A percentile compares a stretch with the other conserved stretches of the same genome.
Conservation (phyloP, 2,329 filamentous ascomycete genomes). For the Exophiala xenobiotica region DNA sequence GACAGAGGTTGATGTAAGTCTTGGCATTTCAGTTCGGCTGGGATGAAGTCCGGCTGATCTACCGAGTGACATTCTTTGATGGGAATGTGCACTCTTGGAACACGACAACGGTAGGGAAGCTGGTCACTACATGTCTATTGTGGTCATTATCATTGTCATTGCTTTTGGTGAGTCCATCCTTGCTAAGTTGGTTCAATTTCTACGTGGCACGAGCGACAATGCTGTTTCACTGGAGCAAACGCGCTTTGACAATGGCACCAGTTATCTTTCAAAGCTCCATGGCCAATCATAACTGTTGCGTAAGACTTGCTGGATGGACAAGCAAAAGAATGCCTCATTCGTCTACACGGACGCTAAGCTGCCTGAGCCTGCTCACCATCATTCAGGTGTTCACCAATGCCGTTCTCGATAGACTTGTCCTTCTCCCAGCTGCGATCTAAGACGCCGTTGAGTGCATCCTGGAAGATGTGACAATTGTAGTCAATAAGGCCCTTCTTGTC, state of each 20-base stretch:
- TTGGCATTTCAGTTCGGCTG: slow-evolving; percentile 19
- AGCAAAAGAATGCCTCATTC: too few species aligned
- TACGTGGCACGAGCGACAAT: background rate
- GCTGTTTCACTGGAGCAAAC: background rate
- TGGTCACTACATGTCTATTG: too few species aligned
- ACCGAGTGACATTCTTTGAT: too few species aligned
- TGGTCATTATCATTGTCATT: too few species aligned
- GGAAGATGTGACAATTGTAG: slow-evolving; percentile 65
- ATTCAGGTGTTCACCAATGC: slow-evolving; percentile 26
- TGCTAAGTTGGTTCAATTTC: background rate
- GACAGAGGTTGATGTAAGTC: slow-evolving; percentile 13
- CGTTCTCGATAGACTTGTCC: slow-evolving; percentile 33
- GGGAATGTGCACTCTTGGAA: too few species aligned
- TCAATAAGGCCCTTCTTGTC: slow-evolving; percentile 65
- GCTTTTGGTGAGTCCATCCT: too few species aligned
- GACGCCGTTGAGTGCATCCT: slow-evolving; percentile 62
- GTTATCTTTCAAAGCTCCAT: too few species aligned
- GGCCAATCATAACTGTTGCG: too few species aligned
- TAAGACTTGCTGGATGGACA: too few species aligned
- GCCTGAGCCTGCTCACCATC: slow-evolving; percentile 12
- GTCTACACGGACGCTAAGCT: background rate
- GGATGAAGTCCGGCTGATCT: too few species aligned
- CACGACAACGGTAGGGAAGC: too few species aligned
- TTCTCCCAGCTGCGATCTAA: slow-evolving; percentile 54
- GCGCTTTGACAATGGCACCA: background rate